phyloP scores from a whole-genome alignment of 2,329 filamentous ascomycete species.

The Bipolaris oryzae region DNA sequence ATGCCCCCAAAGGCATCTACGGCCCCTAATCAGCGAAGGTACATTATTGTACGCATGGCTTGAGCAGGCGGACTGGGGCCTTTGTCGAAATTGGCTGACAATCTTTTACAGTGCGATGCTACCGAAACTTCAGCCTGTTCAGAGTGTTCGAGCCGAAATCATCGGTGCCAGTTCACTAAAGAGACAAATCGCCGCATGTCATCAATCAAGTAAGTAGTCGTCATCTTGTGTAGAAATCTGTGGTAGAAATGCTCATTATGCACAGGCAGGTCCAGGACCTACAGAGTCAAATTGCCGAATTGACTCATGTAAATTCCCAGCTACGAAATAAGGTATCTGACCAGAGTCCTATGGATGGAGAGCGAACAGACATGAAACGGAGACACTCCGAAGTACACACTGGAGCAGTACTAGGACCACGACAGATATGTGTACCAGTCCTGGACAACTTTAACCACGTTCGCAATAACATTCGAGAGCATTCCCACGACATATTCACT shows the following conservation, averaged over 20 bases:
- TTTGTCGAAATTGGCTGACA: slow-evolving; percentile 18
- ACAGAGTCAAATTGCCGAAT: slow-evolving; percentile 83
- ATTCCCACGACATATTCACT: slow-evolving; percentile 80
- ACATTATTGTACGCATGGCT: slow-evolving; percentile 2
- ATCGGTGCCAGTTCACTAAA: slow-evolving; percentile 98
- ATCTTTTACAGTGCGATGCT: slow-evolving; percentile 77
- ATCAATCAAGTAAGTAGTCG: slow-evolving; percentile 78
- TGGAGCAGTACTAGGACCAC: slow-evolving; percentile 18
- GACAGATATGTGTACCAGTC: slow-evolving; percentile 63
- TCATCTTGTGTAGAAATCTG: background rate
- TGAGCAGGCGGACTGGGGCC: background rate
- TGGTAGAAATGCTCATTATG: slow-evolving; percentile 13
- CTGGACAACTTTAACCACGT: slow-evolving; percentile 74
- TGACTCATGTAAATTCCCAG: slow-evolving; percentile 79
- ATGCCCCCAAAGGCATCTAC: background rate
- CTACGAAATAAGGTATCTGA: slow-evolving; percentile 68
- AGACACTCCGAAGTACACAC: slow-evolving; percentile 49
- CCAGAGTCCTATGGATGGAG: slow-evolving; percentile 54
- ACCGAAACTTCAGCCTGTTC: slow-evolving; percentile 96
- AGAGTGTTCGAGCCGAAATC: slow-evolving; percentile 93
- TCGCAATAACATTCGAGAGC: slow-evolving; percentile 72
- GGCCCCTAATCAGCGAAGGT: slow-evolving; percentile 1
- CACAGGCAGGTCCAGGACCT: slow-evolving; percentile 89
- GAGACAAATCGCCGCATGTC: slow-evolving; percentile 99
- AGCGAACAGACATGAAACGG: slow-evolving; percentile 48